Evolutionary conservation across 306 rosid species (phyloP).

Genomic region (Styphnolobium japonicum): DNA sequence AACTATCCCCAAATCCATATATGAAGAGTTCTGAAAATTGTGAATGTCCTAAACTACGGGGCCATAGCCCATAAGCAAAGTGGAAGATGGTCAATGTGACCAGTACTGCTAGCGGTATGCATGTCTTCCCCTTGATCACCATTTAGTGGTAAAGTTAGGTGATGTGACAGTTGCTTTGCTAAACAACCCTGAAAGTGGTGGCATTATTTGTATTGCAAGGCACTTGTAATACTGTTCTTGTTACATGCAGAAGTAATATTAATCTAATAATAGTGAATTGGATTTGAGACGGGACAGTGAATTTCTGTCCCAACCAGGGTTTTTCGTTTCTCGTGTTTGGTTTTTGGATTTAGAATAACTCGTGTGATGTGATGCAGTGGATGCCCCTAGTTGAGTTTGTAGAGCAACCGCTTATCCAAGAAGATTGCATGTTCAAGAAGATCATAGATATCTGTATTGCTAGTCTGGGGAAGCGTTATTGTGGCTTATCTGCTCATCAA

Average conservation of each 20-base stretch:
- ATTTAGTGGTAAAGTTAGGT: too few species aligned
- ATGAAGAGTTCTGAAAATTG: too few species aligned
- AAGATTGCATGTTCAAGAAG: conserved; percentile 82
- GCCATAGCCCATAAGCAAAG: too few species aligned
- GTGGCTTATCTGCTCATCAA: conserved; percentile 72
- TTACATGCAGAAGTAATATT: neutral
- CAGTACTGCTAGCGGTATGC: too few species aligned
- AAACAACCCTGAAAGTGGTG: neutral
- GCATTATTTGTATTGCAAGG: neutral
- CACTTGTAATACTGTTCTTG: neutral
- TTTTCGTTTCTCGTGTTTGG: neutral
- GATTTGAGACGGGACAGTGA: neutral
- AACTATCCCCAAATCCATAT: too few species aligned
- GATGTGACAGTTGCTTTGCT: neutral
- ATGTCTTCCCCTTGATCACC: too few species aligned
- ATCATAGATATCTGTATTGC: conserved; percentile 74
- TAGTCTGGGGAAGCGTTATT: conserved; percentile 62
- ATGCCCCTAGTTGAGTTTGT: conserved; percentile 87
- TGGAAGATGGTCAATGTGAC: too few species aligned
- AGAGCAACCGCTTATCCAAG: conserved; percentile 75
- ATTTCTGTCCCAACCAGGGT: neutral
- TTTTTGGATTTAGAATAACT: neutral
- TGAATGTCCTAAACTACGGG: too few species aligned
- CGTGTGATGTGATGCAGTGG: conserved; percentile 57
- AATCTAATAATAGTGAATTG: neutral